A percentile compares a stretch with the other conserved stretches of the same genome.
Conservation (phyloP, 2,329 filamentous ascomycete species). For the Lasiodiplodia citricola region DNA sequence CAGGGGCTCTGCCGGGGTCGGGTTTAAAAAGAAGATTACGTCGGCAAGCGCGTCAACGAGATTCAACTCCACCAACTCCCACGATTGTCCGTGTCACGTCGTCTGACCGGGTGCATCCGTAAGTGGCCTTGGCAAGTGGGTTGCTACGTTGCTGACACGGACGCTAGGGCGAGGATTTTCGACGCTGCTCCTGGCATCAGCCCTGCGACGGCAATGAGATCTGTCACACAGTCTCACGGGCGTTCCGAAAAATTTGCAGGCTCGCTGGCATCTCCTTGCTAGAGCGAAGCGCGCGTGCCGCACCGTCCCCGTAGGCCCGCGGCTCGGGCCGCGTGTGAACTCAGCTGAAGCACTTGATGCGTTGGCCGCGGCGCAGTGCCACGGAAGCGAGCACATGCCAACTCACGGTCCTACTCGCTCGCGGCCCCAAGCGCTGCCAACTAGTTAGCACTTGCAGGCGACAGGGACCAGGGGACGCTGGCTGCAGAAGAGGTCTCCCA, state of each 20-base stretch:
- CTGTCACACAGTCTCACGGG: not conserved
- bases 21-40: not conserved
- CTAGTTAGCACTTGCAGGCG: slow-evolving; percentile 2
- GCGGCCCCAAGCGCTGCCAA: not conserved
- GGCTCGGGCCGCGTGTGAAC: slow-evolving; percentile 13
- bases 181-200: not conserved
- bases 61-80: not conserved
- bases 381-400: slow-evolving; percentile 14
- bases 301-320: slow-evolving; percentile 20
- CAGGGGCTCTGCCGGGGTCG: slow-evolving; percentile 9
- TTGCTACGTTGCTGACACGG: slow-evolving; percentile 3
- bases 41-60: slow-evolving; percentile 11
- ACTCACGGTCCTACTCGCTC: slow-evolving; percentile 1
- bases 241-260: not conserved
- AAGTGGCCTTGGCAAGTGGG: slow-evolving; percentile 1
- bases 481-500: not conserved
- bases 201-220: not conserved
- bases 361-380: slow-evolving; percentile 13
- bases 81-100: slow-evolving; percentile 8
- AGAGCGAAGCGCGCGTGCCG: slow-evolving; percentile 13
- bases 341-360: not conserved
- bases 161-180: not conserved
- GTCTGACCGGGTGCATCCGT: slow-evolving; percentile 17
- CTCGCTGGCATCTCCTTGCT: not conserved
- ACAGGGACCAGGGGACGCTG: slow-evolving; percentile 5